These are phyloP conservation scores for Calonectria pteridis DNA, from an alignment of 2,329 filamentous ascomycete genomes.

Conservation along the genomic window DNA sequence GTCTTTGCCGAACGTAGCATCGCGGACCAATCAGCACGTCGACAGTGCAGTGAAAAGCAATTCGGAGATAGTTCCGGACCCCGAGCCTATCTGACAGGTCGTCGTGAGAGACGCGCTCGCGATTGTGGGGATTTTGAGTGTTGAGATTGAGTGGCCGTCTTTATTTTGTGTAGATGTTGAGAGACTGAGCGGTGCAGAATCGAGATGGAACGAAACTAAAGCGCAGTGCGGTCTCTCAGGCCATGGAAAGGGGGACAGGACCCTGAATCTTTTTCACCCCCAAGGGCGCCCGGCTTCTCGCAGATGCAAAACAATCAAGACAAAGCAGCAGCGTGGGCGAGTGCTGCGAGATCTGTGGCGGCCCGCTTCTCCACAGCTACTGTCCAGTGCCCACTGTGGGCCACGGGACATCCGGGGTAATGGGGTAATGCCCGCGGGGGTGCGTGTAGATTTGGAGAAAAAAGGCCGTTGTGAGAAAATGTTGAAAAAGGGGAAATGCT, in stretches of 20 bases:
- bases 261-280: neutral
- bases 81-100: slow-evolving; percentile 2
- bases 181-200: too few relatives aligned
- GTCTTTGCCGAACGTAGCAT: neutral
- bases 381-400: slow-evolving; percentile 8
- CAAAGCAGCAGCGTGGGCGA: neutral
- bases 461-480: neutral
- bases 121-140: neutral
- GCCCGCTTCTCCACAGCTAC: slow-evolving; percentile 11
- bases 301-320: neutral
- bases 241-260: neutral
- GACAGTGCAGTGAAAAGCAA: too few relatives aligned
- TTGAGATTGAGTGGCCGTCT: neutral
- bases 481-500: slow-evolving; percentile 11
- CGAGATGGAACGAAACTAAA: neutral
- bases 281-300: neutral
- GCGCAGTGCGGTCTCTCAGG: too few relatives aligned
- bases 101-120: neutral
- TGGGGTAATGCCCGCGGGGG: slow-evolving; percentile 15
- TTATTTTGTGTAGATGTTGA: neutral
- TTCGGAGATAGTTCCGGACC: slow-evolving; percentile 13
- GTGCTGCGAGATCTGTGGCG: neutral
- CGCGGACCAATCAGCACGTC: neutral
- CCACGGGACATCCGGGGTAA: slow-evolving; percentile 20
- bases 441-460: neutral